Conservation (phyloP, 2,329 filamentous ascomycete species). For the Coleophoma cylindrospora region DNA sequence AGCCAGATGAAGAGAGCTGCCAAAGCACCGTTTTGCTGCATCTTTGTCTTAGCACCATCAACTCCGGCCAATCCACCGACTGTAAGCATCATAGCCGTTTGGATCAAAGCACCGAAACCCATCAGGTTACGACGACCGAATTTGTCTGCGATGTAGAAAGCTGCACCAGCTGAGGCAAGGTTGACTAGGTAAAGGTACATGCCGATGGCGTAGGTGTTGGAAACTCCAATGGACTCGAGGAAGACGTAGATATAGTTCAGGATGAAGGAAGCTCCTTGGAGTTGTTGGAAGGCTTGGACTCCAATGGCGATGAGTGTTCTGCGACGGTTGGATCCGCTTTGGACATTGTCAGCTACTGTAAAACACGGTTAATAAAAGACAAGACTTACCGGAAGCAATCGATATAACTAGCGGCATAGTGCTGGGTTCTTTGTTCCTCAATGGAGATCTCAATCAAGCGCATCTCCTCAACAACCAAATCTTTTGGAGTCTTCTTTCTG, state of each 20-base stretch:
- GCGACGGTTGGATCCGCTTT: constrained; percentile 3
- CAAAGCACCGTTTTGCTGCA: constrained; percentile 7
- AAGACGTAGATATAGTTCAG: constrained; percentile 9
- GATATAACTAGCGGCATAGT: constrained; percentile 1
- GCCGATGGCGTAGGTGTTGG: constrained; percentile 9
- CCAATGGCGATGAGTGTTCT: constrained; percentile 4
- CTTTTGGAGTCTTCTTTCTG: background rate
- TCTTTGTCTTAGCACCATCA: background rate
- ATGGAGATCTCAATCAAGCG: background rate
- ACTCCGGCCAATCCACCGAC: constrained; percentile 8
- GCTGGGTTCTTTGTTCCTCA: background rate
- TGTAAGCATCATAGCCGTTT: constrained; percentile 6
- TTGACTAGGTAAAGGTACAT: constrained; percentile 12
- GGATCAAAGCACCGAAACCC: background rate
- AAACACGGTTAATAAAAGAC: no score
- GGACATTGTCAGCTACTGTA: no score
- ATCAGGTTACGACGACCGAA: background rate
- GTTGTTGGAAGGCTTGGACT: constrained; percentile 13
- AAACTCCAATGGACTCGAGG: constrained; percentile 4
- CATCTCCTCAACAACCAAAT: constrained; percentile 1
- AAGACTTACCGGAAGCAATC: constrained; percentile 6
- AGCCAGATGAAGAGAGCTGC: constrained; percentile 12
- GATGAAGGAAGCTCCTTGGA: constrained; percentile 15
- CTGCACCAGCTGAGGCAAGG: constrained; percentile 4
- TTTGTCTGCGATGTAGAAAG: background rate